Percentiles rank a stretch among this genome's conserved stretches.
Conservation (phyloP, 192 early-diverging fungal genomes). For the Entomortierella lignicola region DNA sequence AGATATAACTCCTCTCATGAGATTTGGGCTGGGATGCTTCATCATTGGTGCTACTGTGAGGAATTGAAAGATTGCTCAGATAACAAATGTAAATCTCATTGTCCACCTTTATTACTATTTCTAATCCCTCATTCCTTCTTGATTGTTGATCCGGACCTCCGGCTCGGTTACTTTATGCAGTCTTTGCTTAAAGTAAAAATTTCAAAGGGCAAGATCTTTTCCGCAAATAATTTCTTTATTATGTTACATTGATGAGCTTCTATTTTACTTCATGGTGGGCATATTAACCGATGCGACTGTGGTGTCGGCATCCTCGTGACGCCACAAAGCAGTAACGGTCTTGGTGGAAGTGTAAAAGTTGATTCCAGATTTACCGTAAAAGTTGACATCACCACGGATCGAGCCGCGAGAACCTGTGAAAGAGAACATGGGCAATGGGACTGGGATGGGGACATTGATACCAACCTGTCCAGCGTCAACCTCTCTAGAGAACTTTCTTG, state of each 20-base stretch:
- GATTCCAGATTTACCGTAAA: slow-evolving; percentile 83
- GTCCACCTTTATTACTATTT: no score
- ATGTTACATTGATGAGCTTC: no score
- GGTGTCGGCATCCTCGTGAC: slow-evolving; percentile 81
- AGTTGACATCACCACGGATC: slow-evolving; percentile 95
- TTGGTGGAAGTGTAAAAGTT: slow-evolving; percentile 94
- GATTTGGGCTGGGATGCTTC: slow-evolving; percentile 10
- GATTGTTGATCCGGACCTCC: no score
- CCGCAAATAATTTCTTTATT: no score
- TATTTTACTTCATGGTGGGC: slow-evolving; percentile 76
- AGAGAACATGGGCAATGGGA: slow-evolving; percentile 96
- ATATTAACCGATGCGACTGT: slow-evolving; percentile 84
- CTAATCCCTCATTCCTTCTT: no score
- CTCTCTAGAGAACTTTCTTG: slow-evolving; percentile 88
- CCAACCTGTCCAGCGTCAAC: slow-evolving; percentile 96
- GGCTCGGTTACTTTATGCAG: no score
- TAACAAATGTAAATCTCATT: no score
- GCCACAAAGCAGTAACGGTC: slow-evolving; percentile 96
- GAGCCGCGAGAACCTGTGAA: slow-evolving; percentile 93
- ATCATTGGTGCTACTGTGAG: slow-evolving; percentile 1
- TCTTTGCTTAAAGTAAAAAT: not conserved
- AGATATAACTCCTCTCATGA: not conserved
- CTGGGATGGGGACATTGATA: slow-evolving; percentile 92
- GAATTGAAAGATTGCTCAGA: not conserved
- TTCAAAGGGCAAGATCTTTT: no score